Evolutionary conservation across 352 stramenopile species (phyloP).

Genomic region (Globisporangium carolinianum): DNA sequence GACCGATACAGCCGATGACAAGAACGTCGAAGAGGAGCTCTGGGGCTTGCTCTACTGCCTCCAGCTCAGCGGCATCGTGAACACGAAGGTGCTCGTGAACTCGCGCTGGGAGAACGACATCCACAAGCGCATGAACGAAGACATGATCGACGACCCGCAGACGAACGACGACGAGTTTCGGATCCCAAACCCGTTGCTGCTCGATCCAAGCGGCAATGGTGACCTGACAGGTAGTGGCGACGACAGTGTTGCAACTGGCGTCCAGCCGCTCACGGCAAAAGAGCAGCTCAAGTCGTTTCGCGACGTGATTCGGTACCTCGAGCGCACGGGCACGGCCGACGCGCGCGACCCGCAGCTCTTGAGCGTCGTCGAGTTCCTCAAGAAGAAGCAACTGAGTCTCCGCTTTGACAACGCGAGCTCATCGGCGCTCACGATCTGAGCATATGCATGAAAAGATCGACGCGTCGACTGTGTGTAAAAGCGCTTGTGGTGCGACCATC

Average conservation of each 20-base stretch:
- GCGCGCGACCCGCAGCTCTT: slow-evolving; percentile 62
- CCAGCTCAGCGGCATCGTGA: slow-evolving; percentile 76
- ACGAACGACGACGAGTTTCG: slow-evolving; percentile 81
- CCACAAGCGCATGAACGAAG: slow-evolving; percentile 84
- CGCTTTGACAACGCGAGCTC: slow-evolving; percentile 84
- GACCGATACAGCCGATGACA: slow-evolving; percentile 53
- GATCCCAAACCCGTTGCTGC: slow-evolving; percentile 40
- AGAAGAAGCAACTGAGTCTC: slow-evolving; percentile 86
- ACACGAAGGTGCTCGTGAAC: slow-evolving; percentile 85
- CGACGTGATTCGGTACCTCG: slow-evolving; percentile 81
- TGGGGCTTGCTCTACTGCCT: slow-evolving; percentile 84
- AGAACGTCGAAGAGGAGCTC: slow-evolving; percentile 84
- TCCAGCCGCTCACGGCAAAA: slow-evolving; percentile 51
- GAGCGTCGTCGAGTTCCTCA: slow-evolving; percentile 79
- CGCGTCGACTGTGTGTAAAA: no score
- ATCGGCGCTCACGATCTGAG: slow-evolving; percentile 75
- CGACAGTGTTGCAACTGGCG: slow-evolving; percentile 18
- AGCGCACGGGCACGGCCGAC: slow-evolving; percentile 62
- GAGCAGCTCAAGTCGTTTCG: slow-evolving; percentile 83
- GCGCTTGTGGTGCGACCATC: no score
- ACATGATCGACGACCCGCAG: slow-evolving; percentile 82
- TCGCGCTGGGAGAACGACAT: slow-evolving; percentile 87
- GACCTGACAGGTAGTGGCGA: slow-evolving; percentile 3
- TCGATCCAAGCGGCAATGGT: slow-evolving; percentile 13
- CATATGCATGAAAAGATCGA: not conserved